These are phyloP conservation scores for Salix brachista DNA, from an alignment of 345 rosid genomes.

Conservation along the genomic window DNA sequence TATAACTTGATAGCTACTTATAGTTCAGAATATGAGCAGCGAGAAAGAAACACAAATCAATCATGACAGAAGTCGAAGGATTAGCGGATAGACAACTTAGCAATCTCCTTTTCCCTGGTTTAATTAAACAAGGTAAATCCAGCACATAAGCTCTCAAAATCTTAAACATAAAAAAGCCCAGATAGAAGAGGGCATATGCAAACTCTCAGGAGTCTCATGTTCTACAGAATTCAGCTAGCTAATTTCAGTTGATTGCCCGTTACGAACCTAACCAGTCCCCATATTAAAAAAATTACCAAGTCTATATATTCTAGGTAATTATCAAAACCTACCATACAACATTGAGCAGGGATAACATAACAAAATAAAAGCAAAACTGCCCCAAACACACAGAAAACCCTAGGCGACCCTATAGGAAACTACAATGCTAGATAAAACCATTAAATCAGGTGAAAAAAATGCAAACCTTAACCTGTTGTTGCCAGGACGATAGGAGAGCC, in stretches of 20 bases:
- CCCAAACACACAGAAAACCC: neutral
- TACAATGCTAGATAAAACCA: neutral
- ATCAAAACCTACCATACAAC: neutral
- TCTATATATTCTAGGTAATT: neutral
- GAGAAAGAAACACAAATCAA: neutral
- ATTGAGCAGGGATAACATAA: neutral
- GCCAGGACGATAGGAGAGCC: conserved; percentile 61
- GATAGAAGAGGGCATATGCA: neutral
- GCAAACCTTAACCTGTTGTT: conserved; percentile 48
- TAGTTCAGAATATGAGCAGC: neutral
- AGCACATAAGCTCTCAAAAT: neutral
- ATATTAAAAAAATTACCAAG: neutral
- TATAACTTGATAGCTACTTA: neutral
- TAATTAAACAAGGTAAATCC: neutral
- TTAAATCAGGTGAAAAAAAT: neutral
- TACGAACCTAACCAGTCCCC: neutral
- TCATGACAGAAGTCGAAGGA: neutral
- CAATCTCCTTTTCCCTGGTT: neutral
- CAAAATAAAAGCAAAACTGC: neutral
- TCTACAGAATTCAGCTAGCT: neutral
- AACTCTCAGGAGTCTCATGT: neutral
- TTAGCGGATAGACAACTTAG: neutral
- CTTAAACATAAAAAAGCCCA: neutral
- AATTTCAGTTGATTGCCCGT: neutral
- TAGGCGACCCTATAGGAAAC: neutral